These are phyloP conservation scores for Mycosarcoma mackinlayi DNA, from an alignment of 1,284 basidiomycete genomes.

Conservation along the genomic window DNA sequence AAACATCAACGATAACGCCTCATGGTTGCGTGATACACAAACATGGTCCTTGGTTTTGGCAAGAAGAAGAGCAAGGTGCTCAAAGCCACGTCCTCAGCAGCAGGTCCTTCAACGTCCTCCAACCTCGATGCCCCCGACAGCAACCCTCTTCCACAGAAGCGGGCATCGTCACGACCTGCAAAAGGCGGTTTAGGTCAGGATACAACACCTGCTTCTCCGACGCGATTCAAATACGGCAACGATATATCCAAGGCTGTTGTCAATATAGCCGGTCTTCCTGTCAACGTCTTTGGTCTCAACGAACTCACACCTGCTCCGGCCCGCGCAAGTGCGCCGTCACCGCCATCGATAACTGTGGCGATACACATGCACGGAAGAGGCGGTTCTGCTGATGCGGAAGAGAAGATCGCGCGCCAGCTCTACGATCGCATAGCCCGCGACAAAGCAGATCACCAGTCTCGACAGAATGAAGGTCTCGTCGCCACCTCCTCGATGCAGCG, in stretches of 20 bases:
- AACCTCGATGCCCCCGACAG: neutral
- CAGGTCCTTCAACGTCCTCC: conserved; percentile 5
- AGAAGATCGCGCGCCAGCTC: conserved; percentile 58
- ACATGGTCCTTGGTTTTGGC: conserved; percentile 40
- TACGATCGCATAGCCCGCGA: conserved; percentile 52
- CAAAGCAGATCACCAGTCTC: conserved; percentile 8
- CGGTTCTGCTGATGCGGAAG: conserved; percentile 58
- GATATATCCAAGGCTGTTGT: conserved; percentile 37
- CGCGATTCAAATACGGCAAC: conserved; percentile 34
- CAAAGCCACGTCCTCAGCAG: conserved; percentile 5
- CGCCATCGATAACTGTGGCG: conserved; percentile 58
- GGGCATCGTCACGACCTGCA: conserved; percentile 11
- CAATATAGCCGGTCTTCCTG: conserved; percentile 60
- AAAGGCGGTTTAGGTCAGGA: neutral
- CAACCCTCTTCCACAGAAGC: conserved; percentile 2
- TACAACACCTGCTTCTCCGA: neutral
- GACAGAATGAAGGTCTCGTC: conserved; percentile 23
- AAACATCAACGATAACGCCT: neutral
- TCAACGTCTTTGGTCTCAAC: conserved; percentile 61
- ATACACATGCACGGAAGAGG: conserved; percentile 65
- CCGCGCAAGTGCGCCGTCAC: conserved; percentile 43
- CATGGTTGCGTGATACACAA: too few species aligned
- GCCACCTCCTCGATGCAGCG: conserved; percentile 27
- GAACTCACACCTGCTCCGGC: conserved; percentile 54
- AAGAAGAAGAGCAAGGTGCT: conserved; percentile 39